phyloP scores from a whole-genome alignment of 2,329 filamentous ascomycete species.

The Parascedosporium putredinis region DNA sequence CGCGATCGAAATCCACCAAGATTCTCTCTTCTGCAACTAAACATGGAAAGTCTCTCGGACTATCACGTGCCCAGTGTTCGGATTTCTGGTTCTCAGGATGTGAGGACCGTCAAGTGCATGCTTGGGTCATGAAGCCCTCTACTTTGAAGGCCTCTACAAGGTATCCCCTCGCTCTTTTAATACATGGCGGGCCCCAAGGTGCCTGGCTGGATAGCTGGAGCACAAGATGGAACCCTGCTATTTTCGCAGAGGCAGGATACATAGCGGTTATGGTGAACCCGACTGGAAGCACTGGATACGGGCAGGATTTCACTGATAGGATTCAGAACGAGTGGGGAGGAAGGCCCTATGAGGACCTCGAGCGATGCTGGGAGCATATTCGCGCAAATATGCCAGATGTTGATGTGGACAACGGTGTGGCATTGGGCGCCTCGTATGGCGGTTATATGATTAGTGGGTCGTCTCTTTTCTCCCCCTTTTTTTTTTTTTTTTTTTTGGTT shows the following conservation, averaged over 20 bases:
- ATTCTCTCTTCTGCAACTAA: conserved; percentile 55
- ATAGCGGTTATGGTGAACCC: conserved; percentile 74
- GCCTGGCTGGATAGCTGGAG: conserved; percentile 69
- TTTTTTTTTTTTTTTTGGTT: too few relatives aligned
- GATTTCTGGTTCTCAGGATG: conserved; percentile 42
- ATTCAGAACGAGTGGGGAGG: conserved; percentile 80
- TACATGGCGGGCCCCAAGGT: conserved; percentile 75
- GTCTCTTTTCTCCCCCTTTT: neutral
- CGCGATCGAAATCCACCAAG: conserved; percentile 22
- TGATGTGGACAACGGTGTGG: conserved; percentile 59
- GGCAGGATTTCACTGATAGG: conserved; percentile 64
- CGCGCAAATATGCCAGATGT: conserved; percentile 54
- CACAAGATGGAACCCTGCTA: conserved; percentile 75
- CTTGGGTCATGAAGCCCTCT: conserved; percentile 53
- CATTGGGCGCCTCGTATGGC: conserved; percentile 64
- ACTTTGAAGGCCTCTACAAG: conserved; percentile 57
- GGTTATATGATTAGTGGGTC: conserved; percentile 62
- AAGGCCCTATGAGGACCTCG: conserved; percentile 72
- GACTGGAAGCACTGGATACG: conserved; percentile 74
- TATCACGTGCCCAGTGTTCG: conserved; percentile 51
- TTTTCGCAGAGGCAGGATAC: conserved; percentile 83
- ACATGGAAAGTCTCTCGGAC: conserved; percentile 55
- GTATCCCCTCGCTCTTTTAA: conserved; percentile 69
- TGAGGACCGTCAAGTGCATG: conserved; percentile 55
- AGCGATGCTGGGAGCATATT: conserved; percentile 66